Percentiles rank a stretch among this genome's conserved stretches.
Conservation (phyloP, 257 asterid genomes). For the Ehretia macrophylla region DNA sequence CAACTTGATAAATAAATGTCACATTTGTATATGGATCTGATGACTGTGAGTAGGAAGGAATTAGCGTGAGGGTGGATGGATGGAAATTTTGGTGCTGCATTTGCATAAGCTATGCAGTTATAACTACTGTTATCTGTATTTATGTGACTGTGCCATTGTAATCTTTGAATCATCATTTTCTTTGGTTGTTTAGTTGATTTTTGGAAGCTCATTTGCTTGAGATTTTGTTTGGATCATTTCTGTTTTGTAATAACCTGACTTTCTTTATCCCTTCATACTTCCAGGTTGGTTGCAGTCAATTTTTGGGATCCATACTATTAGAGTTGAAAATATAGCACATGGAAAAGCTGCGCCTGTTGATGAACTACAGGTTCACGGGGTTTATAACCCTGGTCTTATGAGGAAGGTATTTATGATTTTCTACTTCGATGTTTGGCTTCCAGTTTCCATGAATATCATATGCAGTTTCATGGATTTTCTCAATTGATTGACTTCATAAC, state of each 20-base stretch:
- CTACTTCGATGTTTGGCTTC: background rate
- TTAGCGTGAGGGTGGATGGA: no score
- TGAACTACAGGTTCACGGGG: slow-evolving; percentile 63
- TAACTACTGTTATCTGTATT: no score
- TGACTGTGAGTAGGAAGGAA: no score
- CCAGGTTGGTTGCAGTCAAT: slow-evolving; percentile 66
- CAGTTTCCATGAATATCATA: background rate
- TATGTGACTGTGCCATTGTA: no score
- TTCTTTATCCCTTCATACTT: slow-evolving; percentile 3
- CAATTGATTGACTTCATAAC: background rate
- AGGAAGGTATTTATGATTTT: slow-evolving; percentile 45
- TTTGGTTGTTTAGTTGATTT: no score
- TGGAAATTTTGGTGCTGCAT: no score
- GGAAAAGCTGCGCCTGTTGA: slow-evolving; percentile 71
- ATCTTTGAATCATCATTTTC: no score
- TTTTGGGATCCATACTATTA: slow-evolving; percentile 58
- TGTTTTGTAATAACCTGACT: background rate
- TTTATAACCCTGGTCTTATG: slow-evolving; percentile 45
- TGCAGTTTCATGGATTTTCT: background rate
- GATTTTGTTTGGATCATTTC: background rate
- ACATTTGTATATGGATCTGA: no score
- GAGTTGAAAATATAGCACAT: slow-evolving; percentile 60
- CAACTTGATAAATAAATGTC: no score
- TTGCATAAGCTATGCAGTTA: no score
- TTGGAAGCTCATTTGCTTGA: background rate